Evolutionary conservation across 2,329 filamentous ascomycete species (phyloP), one percentile per base, ranked within the genome.

Genomic region (Mollisia scopiformis): DNA sequence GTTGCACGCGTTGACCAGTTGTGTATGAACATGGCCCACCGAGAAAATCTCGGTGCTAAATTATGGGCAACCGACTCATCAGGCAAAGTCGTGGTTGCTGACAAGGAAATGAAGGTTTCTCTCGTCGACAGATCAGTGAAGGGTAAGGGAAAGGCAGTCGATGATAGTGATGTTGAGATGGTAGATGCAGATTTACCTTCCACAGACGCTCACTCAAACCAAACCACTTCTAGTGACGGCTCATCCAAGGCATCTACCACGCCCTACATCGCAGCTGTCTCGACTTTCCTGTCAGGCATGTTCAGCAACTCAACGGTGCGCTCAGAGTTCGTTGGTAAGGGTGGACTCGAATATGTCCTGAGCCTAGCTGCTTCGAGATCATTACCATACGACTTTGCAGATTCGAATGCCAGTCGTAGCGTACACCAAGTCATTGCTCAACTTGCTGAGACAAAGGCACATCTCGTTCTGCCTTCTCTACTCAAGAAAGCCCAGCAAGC

Each of bases 291-390:
- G 49, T 75, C 76, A 10, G 71, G 66, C 1, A 67, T 75, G 39
- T 67, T 75, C 37, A 63, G 61, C 19, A 74, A 74, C 51, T 62
- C 67, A 2, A 64, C 70, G 6, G 66, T 72, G 25, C 69, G 73
- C 13, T 63, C 67, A 19, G 83, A 84, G 25, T 94, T 97, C 71
- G 87, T 95, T 64, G 86, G 90, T 57, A 84, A 84, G 53, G 92
- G 93, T 59, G 95, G 92, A 6, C 87, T 94, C 25, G 92, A 97
- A 74, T 82, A 90, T 54, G 81, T 98, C 21, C 81, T 99, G 57
- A 92, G 97, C 71, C 86, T 97, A 58, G 89, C 89, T 41, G 91
- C 90, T 57, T 85, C 93, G 30, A 90, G 92, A 5, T 93, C 92
- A 73, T 82, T 98, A 50, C 87, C 92, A 1, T 87, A 88, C 68